Conservation (phyloP, 306 rosid species). For the Quercus alba region DNA sequence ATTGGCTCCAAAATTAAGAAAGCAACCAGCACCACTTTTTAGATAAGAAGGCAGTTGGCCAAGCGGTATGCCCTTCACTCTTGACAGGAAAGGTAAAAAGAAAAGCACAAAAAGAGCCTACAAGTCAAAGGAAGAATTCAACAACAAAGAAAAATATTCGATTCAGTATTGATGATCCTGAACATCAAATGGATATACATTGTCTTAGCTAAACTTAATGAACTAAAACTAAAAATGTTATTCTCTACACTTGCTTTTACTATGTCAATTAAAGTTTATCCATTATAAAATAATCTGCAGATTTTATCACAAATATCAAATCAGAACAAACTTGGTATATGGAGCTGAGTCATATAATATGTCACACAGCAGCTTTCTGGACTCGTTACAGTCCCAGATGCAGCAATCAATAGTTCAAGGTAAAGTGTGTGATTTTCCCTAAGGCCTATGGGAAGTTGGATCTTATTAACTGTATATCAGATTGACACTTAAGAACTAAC, state of each 20-base stretch:
- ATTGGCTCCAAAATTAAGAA: slow-evolving; percentile 64
- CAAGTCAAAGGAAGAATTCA: slow-evolving; percentile 16
- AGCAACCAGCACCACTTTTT: slow-evolving; percentile 73
- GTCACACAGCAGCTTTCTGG: neutral
- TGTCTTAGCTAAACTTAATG: slow-evolving; percentile 3
- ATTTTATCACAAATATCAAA: neutral
- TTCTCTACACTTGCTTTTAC: neutral
- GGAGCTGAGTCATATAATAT: neutral
- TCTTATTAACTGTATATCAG: neutral
- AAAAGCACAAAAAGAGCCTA: slow-evolving; percentile 80
- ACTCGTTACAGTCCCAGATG: neutral
- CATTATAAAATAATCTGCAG: neutral
- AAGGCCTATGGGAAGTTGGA: neutral
- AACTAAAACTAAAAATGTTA: neutral
- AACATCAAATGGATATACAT: slow-evolving; percentile 9
- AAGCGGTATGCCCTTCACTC: slow-evolving; percentile 72
- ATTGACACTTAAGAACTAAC: neutral
- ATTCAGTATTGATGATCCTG: slow-evolving; percentile 7
- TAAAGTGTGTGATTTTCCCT: neutral
- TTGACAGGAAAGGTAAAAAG: slow-evolving; percentile 69
- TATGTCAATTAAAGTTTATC: neutral
- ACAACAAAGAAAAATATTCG: slow-evolving; percentile 1
- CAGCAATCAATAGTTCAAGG: neutral
- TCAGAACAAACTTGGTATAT: neutral
- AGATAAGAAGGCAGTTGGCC: slow-evolving; percentile 73